phyloP scores from a whole-genome alignment of 2,329 filamentous ascomycete species.

The Fusarium caatingaense region DNA sequence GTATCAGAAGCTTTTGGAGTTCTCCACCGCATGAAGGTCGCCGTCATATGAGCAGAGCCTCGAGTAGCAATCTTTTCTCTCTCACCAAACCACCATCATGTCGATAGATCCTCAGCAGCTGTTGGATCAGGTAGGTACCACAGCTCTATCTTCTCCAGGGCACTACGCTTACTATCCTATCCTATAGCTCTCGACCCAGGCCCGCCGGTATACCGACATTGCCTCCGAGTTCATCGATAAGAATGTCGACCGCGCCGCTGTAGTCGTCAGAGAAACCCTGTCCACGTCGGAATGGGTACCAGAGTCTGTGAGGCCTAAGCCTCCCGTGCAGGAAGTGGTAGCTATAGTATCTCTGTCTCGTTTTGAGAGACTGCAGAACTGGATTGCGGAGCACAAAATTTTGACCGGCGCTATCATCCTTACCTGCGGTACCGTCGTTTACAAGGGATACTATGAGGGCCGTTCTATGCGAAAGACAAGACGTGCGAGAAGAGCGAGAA shows the following conservation, averaged over 20 bases:
- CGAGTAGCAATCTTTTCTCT: conserved; percentile 38
- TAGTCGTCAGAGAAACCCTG: conserved; percentile 75
- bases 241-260: conserved; percentile 81
- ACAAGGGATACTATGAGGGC: conserved; percentile 61
- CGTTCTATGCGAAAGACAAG: conserved; percentile 74
- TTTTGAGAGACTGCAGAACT: conserved; percentile 71
- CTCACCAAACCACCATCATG: conserved; percentile 63
- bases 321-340: conserved; percentile 56
- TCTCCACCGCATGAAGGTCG: conserved; percentile 47
- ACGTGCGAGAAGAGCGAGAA: conserved; percentile 80
- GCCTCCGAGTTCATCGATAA: conserved; percentile 84
- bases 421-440: conserved; percentile 73
- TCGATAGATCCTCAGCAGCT: conserved; percentile 83
- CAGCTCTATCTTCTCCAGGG: not conserved
- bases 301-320: conserved; percentile 70
- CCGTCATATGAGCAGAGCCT: conserved; percentile 47
- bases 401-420: conserved; percentile 77
- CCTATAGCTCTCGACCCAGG: conserved; percentile 68
- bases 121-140: conserved; percentile 74
- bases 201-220: conserved; percentile 76
- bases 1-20: conserved; percentile 41
- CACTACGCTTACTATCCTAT: conserved; percentile 20
- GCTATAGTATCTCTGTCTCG: conserved; percentile 51
- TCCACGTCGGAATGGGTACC: conserved; percentile 79
- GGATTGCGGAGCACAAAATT: conserved; percentile 78